A percentile compares a stretch with the other conserved stretches of the same genome.
These are phyloP conservation scores for Paxillus involutus DNA, from an alignment of 768 basidiomycete species.

Conservation along the genomic window DNA sequence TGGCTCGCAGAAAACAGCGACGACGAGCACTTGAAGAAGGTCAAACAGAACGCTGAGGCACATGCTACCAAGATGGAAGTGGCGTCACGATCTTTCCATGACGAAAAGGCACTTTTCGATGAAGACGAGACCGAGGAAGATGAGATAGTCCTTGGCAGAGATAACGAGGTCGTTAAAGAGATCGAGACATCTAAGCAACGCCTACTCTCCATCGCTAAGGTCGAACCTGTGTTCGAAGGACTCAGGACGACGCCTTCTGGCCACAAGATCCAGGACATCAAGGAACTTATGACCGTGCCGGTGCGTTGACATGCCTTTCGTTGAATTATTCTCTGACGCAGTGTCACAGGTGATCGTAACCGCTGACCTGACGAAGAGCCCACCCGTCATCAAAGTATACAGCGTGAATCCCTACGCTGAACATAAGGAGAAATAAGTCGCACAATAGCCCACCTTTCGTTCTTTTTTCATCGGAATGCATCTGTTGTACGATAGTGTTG, in stretches of 20 bases:
- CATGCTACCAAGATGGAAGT: slow-evolving; percentile 93
- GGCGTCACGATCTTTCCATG: slow-evolving; percentile 78
- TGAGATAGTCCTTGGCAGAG: slow-evolving; percentile 76
- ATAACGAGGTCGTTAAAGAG: slow-evolving; percentile 36
- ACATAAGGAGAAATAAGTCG: slow-evolving; percentile 42
- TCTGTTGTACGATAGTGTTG: slow-evolving; percentile 32
- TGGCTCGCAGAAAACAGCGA: slow-evolving; percentile 96
- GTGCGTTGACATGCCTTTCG: slow-evolving; percentile 45
- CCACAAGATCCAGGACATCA: slow-evolving; percentile 96
- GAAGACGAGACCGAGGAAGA: slow-evolving; percentile 82
- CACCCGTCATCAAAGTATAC: slow-evolving; percentile 96
- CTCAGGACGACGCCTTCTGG: slow-evolving; percentile 67
- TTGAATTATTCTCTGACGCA: slow-evolving; percentile 4
- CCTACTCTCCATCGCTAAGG: slow-evolving; percentile 70
- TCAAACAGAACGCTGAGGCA: slow-evolving; percentile 90
- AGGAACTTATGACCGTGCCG: slow-evolving; percentile 90
- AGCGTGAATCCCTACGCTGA: slow-evolving; percentile 90
- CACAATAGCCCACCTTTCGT: slow-evolving; percentile 2
- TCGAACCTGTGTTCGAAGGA: slow-evolving; percentile 81
- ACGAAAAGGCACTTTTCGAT: slow-evolving; percentile 86
- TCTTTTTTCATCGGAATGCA: slow-evolving; percentile 1
- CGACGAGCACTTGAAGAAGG: slow-evolving; percentile 93
- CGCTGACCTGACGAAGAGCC: slow-evolving; percentile 92
- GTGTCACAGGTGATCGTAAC: slow-evolving; percentile 82
- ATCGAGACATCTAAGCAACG: slow-evolving; percentile 78